Conservation (phyloP, 192 early-diverging fungal genomes). For the Entomortierella beljakovae region DNA sequence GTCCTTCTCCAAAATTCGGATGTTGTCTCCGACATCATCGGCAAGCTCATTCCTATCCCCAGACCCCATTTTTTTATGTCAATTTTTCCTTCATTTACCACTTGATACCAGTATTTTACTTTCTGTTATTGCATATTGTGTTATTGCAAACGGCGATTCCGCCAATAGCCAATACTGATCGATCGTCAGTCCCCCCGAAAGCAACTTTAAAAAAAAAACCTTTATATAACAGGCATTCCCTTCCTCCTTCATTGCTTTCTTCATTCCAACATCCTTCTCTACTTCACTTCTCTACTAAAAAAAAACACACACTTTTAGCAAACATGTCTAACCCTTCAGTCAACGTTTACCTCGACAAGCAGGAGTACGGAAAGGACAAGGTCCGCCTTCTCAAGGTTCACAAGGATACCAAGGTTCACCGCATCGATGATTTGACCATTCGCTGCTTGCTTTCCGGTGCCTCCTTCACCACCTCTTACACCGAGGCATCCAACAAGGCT, state of each 20-base stretch:
- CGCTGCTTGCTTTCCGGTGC: slow-evolving; percentile 56
- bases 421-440: slow-evolving; percentile 76
- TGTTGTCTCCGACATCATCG: too few relatives aligned
- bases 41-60: too few relatives aligned
- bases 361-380: slow-evolving; percentile 79
- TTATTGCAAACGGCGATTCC: neutral
- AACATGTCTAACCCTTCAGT: slow-evolving; percentile 11
- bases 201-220: too few relatives aligned
- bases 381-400: slow-evolving; percentile 81
- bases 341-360: slow-evolving; percentile 49
- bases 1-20: too few relatives aligned
- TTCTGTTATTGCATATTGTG: neutral
- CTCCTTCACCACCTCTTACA: slow-evolving; percentile 74
- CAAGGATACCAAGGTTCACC: slow-evolving; percentile 68
- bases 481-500: slow-evolving; percentile 81
- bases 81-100: too few relatives aligned
- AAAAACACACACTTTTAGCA: neutral
- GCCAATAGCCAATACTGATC: too few relatives aligned
- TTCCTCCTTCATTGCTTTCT: neutral
- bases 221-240: too few relatives aligned
- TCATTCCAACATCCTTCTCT: neutral
- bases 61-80: too few relatives aligned
- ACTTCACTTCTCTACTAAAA: neutral
- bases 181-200: neutral
- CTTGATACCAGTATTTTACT: neutral